Conservation (phyloP, 768 basidiomycete genomes). For the Tulasnella calospora region DNA sequence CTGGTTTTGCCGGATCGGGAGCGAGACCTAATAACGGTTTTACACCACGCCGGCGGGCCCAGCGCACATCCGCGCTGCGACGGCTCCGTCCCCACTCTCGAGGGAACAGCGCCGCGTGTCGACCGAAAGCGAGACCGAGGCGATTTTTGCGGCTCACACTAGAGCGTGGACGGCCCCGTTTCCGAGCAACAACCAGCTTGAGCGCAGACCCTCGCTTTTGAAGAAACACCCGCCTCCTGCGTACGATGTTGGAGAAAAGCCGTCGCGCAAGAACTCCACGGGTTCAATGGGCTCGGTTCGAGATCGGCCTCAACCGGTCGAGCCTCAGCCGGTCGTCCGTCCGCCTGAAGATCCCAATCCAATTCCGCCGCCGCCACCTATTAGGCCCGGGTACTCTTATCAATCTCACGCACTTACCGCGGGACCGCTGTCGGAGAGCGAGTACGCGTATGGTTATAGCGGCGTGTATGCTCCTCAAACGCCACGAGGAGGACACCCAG, state of each 20-base stretch:
- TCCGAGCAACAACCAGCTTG: not conserved
- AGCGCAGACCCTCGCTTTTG: not conserved
- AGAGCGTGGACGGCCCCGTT: not conserved
- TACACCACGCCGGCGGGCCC: not conserved
- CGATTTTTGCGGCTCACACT: not conserved
- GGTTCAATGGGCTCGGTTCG: not conserved
- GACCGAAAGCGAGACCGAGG: not conserved
- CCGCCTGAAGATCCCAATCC: not conserved
- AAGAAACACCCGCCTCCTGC: not conserved
- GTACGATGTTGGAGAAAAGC: not conserved
- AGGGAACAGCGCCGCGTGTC: not conserved
- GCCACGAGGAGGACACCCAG: not conserved
- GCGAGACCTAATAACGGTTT: not conserved
- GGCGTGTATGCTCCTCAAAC: not conserved
- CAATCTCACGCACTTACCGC: not conserved
- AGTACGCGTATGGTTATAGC: conserved; percentile 14
- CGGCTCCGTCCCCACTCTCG: not conserved
- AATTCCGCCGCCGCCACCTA: not conserved
- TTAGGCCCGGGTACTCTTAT: not conserved
- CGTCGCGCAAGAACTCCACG: not conserved
- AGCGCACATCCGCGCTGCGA: conserved; percentile 12
- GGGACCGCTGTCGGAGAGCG: conserved; percentile 12
- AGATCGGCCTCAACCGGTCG: not conserved
- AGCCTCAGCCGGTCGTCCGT: not conserved
- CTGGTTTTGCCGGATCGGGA: conserved; percentile 9